Evolutionary conservation across 192 early-diverging fungal genomes (phyloP), one percentile per base, ranked within the genome.

Genomic region (Linnemannia elongata): DNA sequence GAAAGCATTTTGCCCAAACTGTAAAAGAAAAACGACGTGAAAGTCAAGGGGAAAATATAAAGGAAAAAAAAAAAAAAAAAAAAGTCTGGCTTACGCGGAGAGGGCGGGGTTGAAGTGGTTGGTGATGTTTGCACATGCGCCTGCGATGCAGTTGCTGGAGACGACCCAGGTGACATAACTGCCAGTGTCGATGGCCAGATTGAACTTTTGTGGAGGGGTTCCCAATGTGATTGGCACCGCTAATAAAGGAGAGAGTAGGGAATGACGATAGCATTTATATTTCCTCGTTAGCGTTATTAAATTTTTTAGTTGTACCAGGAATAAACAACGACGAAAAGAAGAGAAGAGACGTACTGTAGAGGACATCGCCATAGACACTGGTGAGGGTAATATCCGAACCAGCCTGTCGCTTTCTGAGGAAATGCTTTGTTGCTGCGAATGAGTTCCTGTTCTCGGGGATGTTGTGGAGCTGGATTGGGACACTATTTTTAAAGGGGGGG

Each of bases 171-270:
- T 88, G 83, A 94, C 92, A 22, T 91, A 85, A 18, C 93, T 94
- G 12, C 95, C 95, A 0, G 95, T 96, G 77, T 96, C 95, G 44
- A 96, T 94, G n/a, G 89, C 91, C 69, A 95, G 85, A 18, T 92
- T 91, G 66, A 95, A 95, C 33, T 80, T 82, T 70, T 94, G 94
- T 27, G 91, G 89, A 13, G 95, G 95, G 3, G 93, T 93, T 70
- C 95, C 95, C 10, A 96, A 75, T 9, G 90, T 89, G 24, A 96
- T 90, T 1, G 75, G 35, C 5, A 87, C 55, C 9, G 85, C 85
- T 87, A 66, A 60, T 27, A 60, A 27, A n/a, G n/a, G n/a, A 60
- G 6, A 60, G 9, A 0, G 45, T 2, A 71, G 69, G 35, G 57
- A 55, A 10, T 30, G 57, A 45, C 44, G 44, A 52, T 52, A 2